Evolutionary conservation across 805 yeast genomes (phyloP).

Genomic region (Kluyveromyces starmeri): DNA sequence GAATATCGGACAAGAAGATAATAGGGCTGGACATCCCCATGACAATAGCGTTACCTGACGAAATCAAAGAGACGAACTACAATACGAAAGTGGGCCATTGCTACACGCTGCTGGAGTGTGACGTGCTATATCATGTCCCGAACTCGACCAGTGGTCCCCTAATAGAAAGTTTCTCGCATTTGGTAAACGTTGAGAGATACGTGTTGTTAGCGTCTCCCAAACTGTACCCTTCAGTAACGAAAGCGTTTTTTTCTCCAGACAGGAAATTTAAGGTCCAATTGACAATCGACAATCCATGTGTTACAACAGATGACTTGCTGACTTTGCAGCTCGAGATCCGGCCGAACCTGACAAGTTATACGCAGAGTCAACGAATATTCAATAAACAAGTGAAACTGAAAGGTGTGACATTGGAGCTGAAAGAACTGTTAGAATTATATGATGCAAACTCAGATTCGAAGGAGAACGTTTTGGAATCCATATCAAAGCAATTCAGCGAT

Average conservation of each 20-base stretch:
- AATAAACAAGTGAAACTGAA: constrained; percentile 33
- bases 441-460: constrained; percentile 38
- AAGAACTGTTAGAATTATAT: constrained; percentile 45
- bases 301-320: constrained; percentile 50
- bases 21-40: constrained; percentile 54
- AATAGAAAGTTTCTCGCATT: constrained; percentile 14
- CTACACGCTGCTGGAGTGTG: constrained; percentile 35
- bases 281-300: constrained; percentile 41
- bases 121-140: constrained; percentile 12
- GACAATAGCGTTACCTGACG: constrained; percentile 45
- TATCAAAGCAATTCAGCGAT: constrained; percentile 26
- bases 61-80: constrained; percentile 44
- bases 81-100: constrained; percentile 41
- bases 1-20: constrained; percentile 35
- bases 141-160: constrained; percentile 2
- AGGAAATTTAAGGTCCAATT: constrained; percentile 39
- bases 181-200: constrained; percentile 46
- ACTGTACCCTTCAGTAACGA: constrained; percentile 44
- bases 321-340: constrained; percentile 32
- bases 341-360: constrained; percentile 28
- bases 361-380: constrained; percentile 15
- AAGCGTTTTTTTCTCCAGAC: constrained; percentile 39
- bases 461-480: constrained; percentile 34
- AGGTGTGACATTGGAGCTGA: constrained; percentile 38
- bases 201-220: constrained; percentile 48